phyloP scores from a whole-genome alignment of 1,139 yeast species.

The Blastobotrys arbuscula region DNA sequence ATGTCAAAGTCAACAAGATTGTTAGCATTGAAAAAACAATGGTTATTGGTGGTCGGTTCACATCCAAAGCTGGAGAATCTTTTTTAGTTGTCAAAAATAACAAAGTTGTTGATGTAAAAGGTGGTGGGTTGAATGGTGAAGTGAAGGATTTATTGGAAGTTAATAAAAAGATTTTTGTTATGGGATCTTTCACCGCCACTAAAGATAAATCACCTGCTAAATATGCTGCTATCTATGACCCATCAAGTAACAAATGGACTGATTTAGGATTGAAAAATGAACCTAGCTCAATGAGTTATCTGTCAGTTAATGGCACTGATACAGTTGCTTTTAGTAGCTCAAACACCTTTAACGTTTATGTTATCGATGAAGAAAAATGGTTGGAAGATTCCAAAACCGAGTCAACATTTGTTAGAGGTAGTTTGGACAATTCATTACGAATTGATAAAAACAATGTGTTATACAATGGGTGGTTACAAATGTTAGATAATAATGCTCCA shows the following conservation, averaged over 20 bases:
- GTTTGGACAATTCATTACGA: conserved; percentile 18
- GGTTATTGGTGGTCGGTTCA: conserved; percentile 48
- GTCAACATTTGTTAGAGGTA: conserved; percentile 20
- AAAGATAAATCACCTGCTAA: conserved; percentile 27
- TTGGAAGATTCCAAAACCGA: conserved; percentile 21
- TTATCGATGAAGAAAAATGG: conserved; percentile 26
- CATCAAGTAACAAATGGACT: conserved; percentile 23
- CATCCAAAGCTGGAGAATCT: conserved; percentile 30
- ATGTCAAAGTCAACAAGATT: conserved; percentile 39
- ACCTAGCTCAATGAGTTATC: conserved; percentile 24
- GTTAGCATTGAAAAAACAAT: conserved; percentile 31
- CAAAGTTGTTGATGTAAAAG: conserved; percentile 12
- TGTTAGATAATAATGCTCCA: conserved; percentile 23
- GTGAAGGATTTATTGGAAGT: conserved; percentile 30
- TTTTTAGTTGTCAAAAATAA: conserved; percentile 16
- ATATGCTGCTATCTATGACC: conserved; percentile 29
- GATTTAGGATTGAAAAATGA: conserved; percentile 29
- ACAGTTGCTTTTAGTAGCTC: conserved; percentile 36
- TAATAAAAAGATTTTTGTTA: conserved; percentile 28
- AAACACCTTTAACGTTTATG: conserved; percentile 27
- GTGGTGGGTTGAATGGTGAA: conserved; percentile 39
- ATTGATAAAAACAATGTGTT: conserved; percentile 14
- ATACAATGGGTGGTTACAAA: conserved; percentile 26
- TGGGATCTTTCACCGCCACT: conserved; percentile 38
- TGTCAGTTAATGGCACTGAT: conserved; percentile 32